Conservation (phyloP, 495 filamentous ascomycete species). For the Neurospora tetraspora region DNA sequence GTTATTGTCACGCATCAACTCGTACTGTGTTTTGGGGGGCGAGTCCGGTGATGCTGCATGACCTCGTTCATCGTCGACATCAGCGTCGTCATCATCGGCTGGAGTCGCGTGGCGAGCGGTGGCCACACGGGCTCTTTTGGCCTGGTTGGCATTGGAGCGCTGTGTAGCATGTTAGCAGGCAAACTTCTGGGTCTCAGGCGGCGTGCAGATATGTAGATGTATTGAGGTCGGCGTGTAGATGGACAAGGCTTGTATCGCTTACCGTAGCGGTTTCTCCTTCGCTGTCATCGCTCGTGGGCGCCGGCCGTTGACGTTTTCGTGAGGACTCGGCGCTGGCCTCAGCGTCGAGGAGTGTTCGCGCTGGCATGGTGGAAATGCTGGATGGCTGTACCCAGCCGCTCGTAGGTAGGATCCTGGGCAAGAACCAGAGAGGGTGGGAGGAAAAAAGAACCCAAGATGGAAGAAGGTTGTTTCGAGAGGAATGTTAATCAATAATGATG, state of each 20-base stretch:
- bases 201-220: not conserved
- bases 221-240: not conserved
- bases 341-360: not conserved
- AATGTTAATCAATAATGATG: not conserved
- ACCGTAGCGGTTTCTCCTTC: conserved; percentile 28
- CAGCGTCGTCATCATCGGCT: conserved; percentile 30
- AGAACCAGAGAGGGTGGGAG: not conserved
- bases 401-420: not conserved
- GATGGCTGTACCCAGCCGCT: not conserved
- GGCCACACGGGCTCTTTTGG: conserved; percentile 21
- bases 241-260: not conserved
- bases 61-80: conserved; percentile 9
- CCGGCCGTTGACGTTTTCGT: conserved; percentile 25
- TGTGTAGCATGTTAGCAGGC: not conserved
- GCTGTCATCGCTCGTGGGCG: conserved; percentile 27
- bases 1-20: conserved; percentile 38
- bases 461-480: not conserved
- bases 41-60: conserved; percentile 9
- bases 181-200: not conserved
- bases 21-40: conserved; percentile 40
- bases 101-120: conserved; percentile 29
- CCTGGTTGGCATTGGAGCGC: not conserved
- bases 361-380: not conserved
- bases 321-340: conserved; percentile 14
- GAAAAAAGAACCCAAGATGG: not conserved